Evolutionary conservation across 805 yeast species (phyloP), one percentile per base, ranked within the genome.

Genomic region (Starmera pachycereana): DNA sequence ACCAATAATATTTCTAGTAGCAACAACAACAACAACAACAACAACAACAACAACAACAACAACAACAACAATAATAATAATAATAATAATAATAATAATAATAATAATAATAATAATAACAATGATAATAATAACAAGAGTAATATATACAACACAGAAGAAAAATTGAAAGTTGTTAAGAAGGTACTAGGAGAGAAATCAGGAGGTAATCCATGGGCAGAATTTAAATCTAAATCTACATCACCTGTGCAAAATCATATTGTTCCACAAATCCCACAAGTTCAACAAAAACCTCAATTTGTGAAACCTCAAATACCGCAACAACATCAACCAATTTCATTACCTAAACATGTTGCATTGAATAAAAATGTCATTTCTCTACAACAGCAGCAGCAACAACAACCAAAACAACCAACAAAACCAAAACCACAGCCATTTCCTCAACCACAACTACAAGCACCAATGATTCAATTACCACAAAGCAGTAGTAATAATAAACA

Each of bases 81-180:
- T n/a, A n/a, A n/a, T n/a, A n/a, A n/a, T 22, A 22, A 22, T 22
- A 4, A 22, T 22, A 22, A 4, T 22, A 22, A 22, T 22, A 7
- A 4, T 22, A 22, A 22, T 22, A 22, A 22, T 7, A 22, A 22
- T 8, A 22, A 22, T 8, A 22, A 22, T 8, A 22, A 22, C 6
- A 22, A 22, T 22, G 5, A 22, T 22, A 22, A 22, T 22, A 22
- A 22, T 22, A 22, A 22, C 5, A 22, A 46, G 45, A 32, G 13
- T 49, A 7, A 34, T 51, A 1, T 39, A 42, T 12, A 52, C 57
- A 1, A 55, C 49, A 18, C 56, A 54, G 1, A 51, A 56, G 57
- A 40, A 35, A 1, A 27, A 9, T 22, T 40, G n/a, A 44, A 44
- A 7, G 40, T 38, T 6, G 39, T 43, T 33, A 41, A 39, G 3